Percentiles rank a stretch among this genome's conserved stretches.
phyloP scores from a whole-genome alignment of 306 rosid species.

The Erythrophleum fordii region DNA sequence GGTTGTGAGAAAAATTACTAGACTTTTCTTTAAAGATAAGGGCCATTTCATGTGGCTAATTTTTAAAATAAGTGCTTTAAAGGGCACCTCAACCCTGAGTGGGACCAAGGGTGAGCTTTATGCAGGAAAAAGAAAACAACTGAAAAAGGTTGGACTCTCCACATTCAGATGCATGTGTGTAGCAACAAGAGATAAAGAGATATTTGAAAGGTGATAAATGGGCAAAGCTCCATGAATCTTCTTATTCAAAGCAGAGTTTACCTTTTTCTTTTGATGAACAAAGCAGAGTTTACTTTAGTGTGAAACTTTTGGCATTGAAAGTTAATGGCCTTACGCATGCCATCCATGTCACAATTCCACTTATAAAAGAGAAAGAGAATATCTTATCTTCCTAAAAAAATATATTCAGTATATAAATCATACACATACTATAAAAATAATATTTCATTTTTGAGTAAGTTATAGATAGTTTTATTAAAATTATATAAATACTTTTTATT shows the following conservation, averaged over 20 bases:
- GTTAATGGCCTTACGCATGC: conserved; percentile 32
- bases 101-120: conserved; percentile 31
- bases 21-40: not conserved
- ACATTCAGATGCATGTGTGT: conserved; percentile 28
- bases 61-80: not conserved
- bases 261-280: too few relatives aligned
- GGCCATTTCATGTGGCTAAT: conserved; percentile 5
- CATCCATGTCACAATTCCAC: conserved; percentile 45
- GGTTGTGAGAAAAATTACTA: not conserved
- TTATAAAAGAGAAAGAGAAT: not conserved
- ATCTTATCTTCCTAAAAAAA: not conserved
- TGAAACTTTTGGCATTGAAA: not conserved
- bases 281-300: conserved; percentile 43
- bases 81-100: conserved; percentile 13
- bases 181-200: conserved; percentile 21
- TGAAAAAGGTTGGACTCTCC: conserved; percentile 4
- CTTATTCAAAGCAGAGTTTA: conserved; percentile 21
- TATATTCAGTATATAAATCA: too few relatives aligned
- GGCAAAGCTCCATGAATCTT: conserved; percentile 35
- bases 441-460: too few relatives aligned
- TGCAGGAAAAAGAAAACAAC: not conserved
- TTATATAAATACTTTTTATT: too few relatives aligned
- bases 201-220: conserved; percentile 21
- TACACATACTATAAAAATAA: too few relatives aligned
- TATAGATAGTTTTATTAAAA: too few relatives aligned